phyloP scores from a whole-genome alignment of 768 basidiomycete genomes.

The Psilocybe cubensis region DNA sequence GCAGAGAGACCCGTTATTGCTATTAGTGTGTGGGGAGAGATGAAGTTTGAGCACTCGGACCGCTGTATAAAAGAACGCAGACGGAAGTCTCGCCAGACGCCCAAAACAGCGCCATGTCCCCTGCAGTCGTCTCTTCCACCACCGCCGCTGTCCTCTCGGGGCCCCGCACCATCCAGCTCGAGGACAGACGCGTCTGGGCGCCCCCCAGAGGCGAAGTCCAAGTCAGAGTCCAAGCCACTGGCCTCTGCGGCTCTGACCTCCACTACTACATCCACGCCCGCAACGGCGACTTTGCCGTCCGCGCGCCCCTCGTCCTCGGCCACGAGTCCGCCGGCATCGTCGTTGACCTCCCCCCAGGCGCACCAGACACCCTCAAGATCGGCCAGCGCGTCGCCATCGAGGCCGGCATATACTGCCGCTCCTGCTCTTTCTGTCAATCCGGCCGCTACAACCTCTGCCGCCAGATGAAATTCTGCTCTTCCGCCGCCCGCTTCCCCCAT shows the following conservation, averaged over 20 bases:
- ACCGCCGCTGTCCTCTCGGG: constrained; percentile 84
- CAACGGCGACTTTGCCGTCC: constrained; percentile 91
- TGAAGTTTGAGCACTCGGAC: neutral
- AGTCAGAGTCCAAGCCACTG: constrained; percentile 80
- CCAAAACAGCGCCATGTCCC: neutral
- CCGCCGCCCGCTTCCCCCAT: constrained; percentile 92
- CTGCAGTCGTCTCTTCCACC: constrained; percentile 52
- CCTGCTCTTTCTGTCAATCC: constrained; percentile 67
- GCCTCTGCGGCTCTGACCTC: constrained; percentile 89
- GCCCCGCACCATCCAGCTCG: constrained; percentile 79
- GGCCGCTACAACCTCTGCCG: constrained; percentile 95
- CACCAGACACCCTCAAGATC: constrained; percentile 50
- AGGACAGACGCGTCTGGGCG: constrained; percentile 72
- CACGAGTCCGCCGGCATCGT: constrained; percentile 93
- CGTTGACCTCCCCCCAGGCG: constrained; percentile 79
- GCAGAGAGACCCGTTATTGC: too few species aligned
- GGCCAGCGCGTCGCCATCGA: constrained; percentile 95
- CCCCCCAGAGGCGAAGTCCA: constrained; percentile 78
- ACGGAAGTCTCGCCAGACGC: neutral
- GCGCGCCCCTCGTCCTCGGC: constrained; percentile 86
- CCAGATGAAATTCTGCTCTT: constrained; percentile 85
- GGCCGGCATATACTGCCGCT: constrained; percentile 86
- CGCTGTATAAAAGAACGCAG: neutral
- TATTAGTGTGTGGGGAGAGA: neutral
- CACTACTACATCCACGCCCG: constrained; percentile 91